Evolutionary conservation across 1,284 basidiomycete genomes (phyloP), one percentile per base, ranked within the genome.

Genomic region (Cutaneotrichosporon dermatis): DNA sequence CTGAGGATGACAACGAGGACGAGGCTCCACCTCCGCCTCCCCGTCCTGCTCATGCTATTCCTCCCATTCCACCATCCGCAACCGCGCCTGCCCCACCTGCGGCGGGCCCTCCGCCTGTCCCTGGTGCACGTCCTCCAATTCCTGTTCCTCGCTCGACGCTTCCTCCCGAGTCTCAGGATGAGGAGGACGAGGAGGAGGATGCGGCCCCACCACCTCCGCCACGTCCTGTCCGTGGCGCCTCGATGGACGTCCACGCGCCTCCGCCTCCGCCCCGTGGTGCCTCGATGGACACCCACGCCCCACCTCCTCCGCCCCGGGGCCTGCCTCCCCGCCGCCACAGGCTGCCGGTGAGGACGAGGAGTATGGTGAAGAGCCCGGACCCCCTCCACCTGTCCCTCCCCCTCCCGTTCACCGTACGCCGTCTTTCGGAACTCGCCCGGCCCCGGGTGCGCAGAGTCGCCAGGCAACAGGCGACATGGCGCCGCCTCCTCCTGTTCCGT

Each of bases 131-230:
- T 33, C 46, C 51, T 5, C 52, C 59, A 13, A 15, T 50, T 2
- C 42, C 43, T 4, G 35, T n/a, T 6, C 34, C 42, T 7, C 35
- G 49, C 13, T 7, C 49, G 55, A 15, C 61, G 60, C 37, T 50
- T 9, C 52, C 61, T 2, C 58, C 63, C 1, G 50, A 51, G 34
- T 54, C 58, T 9, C 63, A 54, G 2, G 39, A 54, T 4, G 56
- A 57, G 1, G 58, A 66, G 8, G 66, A 67, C n/a, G 58, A 7
- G 54, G 62, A 56, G 25, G 55, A 56, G 11, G 48, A 48, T 7
- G 61, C 58, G 9, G n/a, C 59, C 1, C 61, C 67, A 2, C 51
- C 56, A 1, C 61, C 62, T 6, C 67, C 65, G 4, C 57, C 55
- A 7, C 50, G 15, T 15, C 16, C 39, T 35, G 10, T 39, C 4